Evolutionary conservation across 2,329 filamentous ascomycete genomes (phyloP).

Genomic region (Pezicula neosporulosa): DNA sequence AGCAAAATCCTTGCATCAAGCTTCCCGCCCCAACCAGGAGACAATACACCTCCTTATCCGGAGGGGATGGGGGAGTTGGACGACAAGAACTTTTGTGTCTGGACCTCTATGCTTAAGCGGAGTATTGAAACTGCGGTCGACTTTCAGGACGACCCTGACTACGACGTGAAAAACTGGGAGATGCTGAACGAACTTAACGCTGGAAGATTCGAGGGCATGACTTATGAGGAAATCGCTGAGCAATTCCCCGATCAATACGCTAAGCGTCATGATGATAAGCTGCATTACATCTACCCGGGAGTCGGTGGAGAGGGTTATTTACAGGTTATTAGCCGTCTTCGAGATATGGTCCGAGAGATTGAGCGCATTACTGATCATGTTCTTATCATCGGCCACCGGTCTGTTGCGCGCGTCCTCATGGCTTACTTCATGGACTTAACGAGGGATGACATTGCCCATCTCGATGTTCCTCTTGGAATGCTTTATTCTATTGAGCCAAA

Average conservation of each 20-base stretch:
- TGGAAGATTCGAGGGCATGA: constrained; percentile 90
- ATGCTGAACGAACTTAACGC: constrained; percentile 97
- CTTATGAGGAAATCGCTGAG: constrained; percentile 84
- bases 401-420: constrained; percentile 85
- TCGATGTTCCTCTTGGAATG: constrained; percentile 91
- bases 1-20: constrained; percentile 72
- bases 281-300: constrained; percentile 94
- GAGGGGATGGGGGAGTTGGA: constrained; percentile 69
- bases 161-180: constrained; percentile 95
- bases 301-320: constrained; percentile 95
- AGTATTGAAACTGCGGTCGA: constrained; percentile 83
- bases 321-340: constrained; percentile 91
- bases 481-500: constrained; percentile 95
- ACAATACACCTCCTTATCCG: constrained; percentile 92
- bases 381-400: constrained; percentile 87
- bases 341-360: constrained; percentile 93
- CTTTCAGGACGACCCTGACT: constrained; percentile 89
- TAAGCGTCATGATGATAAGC: constrained; percentile 78
- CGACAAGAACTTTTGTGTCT: constrained; percentile 93
- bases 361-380: constrained; percentile 97
- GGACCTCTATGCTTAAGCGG: constrained; percentile 95
- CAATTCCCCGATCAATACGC: constrained; percentile 77
- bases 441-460: constrained; percentile 85
- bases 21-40: constrained; percentile 87
- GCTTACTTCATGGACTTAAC: constrained; percentile 96